Conservation (phyloP, 768 basidiomycete species). For the Exsudoporus frostii region DNA sequence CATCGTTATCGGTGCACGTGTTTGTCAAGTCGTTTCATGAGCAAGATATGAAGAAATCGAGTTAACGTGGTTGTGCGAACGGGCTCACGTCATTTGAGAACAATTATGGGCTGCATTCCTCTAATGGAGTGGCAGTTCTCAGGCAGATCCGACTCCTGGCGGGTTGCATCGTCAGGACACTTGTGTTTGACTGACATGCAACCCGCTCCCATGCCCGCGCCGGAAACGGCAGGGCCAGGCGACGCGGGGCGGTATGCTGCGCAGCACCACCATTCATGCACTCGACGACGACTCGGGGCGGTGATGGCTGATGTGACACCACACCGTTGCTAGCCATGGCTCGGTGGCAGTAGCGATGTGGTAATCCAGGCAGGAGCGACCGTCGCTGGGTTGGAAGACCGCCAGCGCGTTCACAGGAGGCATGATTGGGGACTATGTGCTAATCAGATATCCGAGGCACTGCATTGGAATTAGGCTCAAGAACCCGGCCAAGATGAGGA, state of each 20-base stretch:
- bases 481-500: constrained; percentile 18
- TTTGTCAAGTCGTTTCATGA: constrained; percentile 5
- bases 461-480: constrained; percentile 37
- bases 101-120: constrained; percentile 9
- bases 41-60: constrained; percentile 8
- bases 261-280: not conserved
- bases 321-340: constrained; percentile 1
- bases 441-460: constrained; percentile 39
- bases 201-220: constrained; percentile 11
- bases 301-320: not conserved
- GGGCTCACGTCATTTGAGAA: constrained; percentile 18
- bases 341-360: constrained; percentile 10
- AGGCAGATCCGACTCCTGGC: constrained; percentile 29
- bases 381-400: constrained; percentile 28
- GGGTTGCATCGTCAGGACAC: constrained; percentile 16
- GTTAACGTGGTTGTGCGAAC: constrained; percentile 19
- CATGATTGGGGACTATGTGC: constrained; percentile 24
- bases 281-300: constrained; percentile 9
- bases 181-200: constrained; percentile 18
- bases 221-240: constrained; percentile 3
- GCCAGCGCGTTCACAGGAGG: constrained; percentile 19
- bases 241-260: constrained; percentile 2
- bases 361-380: constrained; percentile 2
- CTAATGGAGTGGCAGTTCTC: constrained; percentile 15
- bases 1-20: constrained; percentile 19